Percentiles rank a stretch among this genome's conserved stretches.
phyloP scores from a whole-genome alignment of 108 stramenopile genomes.

The Pseudonitzschia pungens region DNA sequence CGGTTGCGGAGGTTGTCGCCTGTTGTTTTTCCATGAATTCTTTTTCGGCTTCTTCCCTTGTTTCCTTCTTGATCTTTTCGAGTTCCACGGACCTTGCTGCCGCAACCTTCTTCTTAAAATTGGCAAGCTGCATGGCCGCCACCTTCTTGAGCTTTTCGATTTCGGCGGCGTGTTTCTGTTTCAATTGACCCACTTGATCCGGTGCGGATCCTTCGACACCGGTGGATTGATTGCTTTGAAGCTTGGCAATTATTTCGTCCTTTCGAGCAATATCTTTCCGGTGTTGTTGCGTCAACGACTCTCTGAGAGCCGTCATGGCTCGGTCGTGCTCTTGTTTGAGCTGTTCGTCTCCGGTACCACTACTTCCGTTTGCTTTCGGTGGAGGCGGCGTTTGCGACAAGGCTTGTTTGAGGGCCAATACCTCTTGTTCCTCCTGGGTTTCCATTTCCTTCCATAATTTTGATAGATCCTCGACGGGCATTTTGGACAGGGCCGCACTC shows the following conservation, averaged over 20 bases:
- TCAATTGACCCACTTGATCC: conserved; percentile 44
- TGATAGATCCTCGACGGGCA: conserved; percentile 13
- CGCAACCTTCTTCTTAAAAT: conserved; percentile 59
- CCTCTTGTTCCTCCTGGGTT: conserved; percentile 20
- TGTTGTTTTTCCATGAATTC: conserved; percentile 11
- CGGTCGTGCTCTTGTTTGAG: conserved; percentile 33
- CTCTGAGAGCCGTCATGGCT: conserved; percentile 11
- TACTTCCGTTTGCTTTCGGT: conserved; percentile 5
- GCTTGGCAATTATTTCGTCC: conserved; percentile 12
- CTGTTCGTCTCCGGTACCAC: conserved; percentile 53
- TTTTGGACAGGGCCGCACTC: not conserved
- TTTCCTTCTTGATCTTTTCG: conserved; percentile 47
- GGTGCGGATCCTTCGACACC: conserved; percentile 13
- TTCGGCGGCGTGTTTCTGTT: conserved; percentile 39
- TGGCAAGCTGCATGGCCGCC: conserved; percentile 44
- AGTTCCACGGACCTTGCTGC: conserved; percentile 49
- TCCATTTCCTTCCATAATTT: conserved; percentile 21
- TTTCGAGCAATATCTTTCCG: conserved; percentile 1
- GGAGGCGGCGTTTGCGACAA: conserved; percentile 13
- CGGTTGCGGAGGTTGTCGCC: conserved; percentile 8
- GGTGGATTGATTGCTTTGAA: conserved; percentile 15
- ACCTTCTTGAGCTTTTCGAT: conserved; percentile 45
- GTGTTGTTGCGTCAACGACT: conserved; percentile 23
- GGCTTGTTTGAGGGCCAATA: conserved; percentile 28
- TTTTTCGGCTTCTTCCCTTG: conserved; percentile 31